Evolutionary conservation across 2,329 filamentous ascomycete genomes (phyloP), one percentile per base, ranked within the genome.

Genomic region (Penicillium sp.): DNA sequence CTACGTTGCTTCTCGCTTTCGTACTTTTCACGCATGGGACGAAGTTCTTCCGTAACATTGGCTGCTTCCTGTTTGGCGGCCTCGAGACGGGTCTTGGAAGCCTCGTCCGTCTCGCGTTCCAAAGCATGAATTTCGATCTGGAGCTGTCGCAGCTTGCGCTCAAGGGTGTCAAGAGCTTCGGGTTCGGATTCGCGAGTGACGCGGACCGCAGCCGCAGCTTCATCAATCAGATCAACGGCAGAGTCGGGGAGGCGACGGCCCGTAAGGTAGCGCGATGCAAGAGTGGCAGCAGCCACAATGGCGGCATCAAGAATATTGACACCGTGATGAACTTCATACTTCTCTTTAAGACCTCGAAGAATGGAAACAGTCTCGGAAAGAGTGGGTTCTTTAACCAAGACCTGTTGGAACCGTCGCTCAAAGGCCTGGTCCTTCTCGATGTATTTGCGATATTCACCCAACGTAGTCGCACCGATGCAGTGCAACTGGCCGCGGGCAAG

Each of bases 361-460:
- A 98, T 98, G 14, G 92, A 98, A 47, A 98, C 79, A 10, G 92
- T 96, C 68, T 98, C 92, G 1, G 79, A 66, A 32, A 96, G 82
- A 4, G 79, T 75, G 2, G 92, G 92, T 62, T 98, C 92, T 70
- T 95, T 95, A 63, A 96, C 90, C 30, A 98, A 68, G 26, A 98
- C 92, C 66, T 98, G 92, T 65, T 98, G 92, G 76, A 98, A 98
- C 65, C 92, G 85, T 66, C 92, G 86, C 68, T 98, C 92, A 62
- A 98, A 98, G 31, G 92, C 92, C 30, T 87, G 85, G 57, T 98
- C 92, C 69, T 98, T 98, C 66, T 98, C 92, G 48, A 98, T 95
- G 67, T 98, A 96, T 66, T 98, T 98, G 59, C 92, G 80, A 68
- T 98, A 98, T 64, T 98, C 92, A 45, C 81, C 80, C 41, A 98